A percentile compares a stretch with the other conserved stretches of the same genome.
phyloP scores from a whole-genome alignment of 2,329 filamentous ascomycete genomes.

The Harringtonia aguacate region DNA sequence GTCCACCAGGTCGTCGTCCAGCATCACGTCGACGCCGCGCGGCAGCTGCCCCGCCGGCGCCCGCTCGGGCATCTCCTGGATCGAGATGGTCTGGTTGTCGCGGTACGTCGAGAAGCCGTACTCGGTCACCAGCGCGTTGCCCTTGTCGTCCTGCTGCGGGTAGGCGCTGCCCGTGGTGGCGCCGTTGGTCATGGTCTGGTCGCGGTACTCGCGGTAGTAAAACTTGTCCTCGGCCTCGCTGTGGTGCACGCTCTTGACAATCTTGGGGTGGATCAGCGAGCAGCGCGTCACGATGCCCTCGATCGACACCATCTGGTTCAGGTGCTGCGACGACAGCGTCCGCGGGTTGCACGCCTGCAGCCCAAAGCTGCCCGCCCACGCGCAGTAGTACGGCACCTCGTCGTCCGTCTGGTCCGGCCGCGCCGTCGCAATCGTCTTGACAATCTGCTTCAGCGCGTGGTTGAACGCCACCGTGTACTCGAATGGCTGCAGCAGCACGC shows the following conservation, averaged over 20 bases:
- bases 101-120: slow-evolving; percentile 94
- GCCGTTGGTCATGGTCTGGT: slow-evolving; percentile 95
- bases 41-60: slow-evolving; percentile 93
- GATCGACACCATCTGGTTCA: slow-evolving; percentile 95
- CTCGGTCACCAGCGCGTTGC: slow-evolving; percentile 85
- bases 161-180: slow-evolving; percentile 86
- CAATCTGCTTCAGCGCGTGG: slow-evolving; percentile 76
- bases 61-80: slow-evolving; percentile 97
- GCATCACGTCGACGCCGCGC: slow-evolving; percentile 87
- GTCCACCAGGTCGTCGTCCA: slow-evolving; percentile 95
- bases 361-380: slow-evolving; percentile 93
- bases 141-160: slow-evolving; percentile 84
- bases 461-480: slow-evolving; percentile 85
- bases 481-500: slow-evolving; percentile 75
- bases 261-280: slow-evolving; percentile 88
- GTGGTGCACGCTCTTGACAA: slow-evolving; percentile 97
- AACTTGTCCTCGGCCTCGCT: slow-evolving; percentile 82
- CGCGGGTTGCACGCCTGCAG: slow-evolving; percentile 90
- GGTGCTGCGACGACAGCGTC: slow-evolving; percentile 75
- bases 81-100: slow-evolving; percentile 95
- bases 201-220: slow-evolving; percentile 79
- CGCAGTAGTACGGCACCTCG: slow-evolving; percentile 87
- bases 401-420: slow-evolving; percentile 65
- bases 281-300: slow-evolving; percentile 97
- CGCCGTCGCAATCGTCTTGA: slow-evolving; percentile 67